Percentiles rank a stretch among this genome's conserved stretches.
Evolutionary conservation across 2,329 filamentous ascomycete species (phyloP).

Genomic region (Cytospora piceicola): DNA sequence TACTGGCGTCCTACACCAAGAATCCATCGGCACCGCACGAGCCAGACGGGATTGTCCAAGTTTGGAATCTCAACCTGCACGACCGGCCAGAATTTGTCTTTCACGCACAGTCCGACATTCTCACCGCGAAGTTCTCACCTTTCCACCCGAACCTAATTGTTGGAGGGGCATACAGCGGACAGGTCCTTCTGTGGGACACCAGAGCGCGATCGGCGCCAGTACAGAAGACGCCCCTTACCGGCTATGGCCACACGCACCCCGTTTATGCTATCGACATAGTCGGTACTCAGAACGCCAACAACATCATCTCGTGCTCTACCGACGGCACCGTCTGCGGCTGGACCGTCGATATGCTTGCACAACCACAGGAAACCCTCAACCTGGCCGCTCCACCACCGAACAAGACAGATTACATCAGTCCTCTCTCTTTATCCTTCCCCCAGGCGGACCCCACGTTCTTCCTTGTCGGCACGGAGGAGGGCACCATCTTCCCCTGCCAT

Average conservation of each 20-base stretch:
- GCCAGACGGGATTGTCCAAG: constrained; percentile 88
- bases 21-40: constrained; percentile 94
- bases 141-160: constrained; percentile 97
- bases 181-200: constrained; percentile 96
- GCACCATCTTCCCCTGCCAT: constrained; percentile 94
- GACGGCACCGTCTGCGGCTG: constrained; percentile 96
- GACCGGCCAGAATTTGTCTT: constrained; percentile 96
- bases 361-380: constrained; percentile 92
- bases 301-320: constrained; percentile 95
- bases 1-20: constrained; percentile 95
- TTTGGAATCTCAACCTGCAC: constrained; percentile 96
- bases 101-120: constrained; percentile 91
- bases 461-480: constrained; percentile 94
- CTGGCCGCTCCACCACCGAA: constrained; percentile 82
- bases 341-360: constrained; percentile 96
- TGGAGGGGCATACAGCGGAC: constrained; percentile 93
- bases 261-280: constrained; percentile 96
- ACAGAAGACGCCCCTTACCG: constrained; percentile 93
- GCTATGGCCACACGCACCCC: constrained; percentile 93
- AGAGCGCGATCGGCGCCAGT: constrained; percentile 86
- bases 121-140: constrained; percentile 96
- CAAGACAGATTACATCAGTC: constrained; percentile 92
- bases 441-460: constrained; percentile 97
- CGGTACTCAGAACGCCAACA: constrained; percentile 97
- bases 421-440: constrained; percentile 93